Evolutionary conservation across 2,329 filamentous ascomycete genomes (phyloP), one percentile per base, ranked within the genome.

Genomic region (Sclerotinia nivalis): DNA sequence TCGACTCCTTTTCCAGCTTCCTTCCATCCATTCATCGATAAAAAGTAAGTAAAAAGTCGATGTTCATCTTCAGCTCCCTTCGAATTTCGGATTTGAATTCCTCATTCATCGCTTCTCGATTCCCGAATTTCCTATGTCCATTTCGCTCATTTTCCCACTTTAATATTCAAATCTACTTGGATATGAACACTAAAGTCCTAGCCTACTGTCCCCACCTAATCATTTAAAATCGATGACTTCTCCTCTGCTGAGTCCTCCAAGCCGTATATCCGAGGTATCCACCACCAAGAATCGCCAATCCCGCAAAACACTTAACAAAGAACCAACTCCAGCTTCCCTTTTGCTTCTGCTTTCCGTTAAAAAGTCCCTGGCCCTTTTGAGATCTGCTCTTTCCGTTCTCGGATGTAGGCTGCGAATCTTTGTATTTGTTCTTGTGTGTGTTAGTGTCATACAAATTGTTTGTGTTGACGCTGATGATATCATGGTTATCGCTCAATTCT

Each of bases 401-500:
- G 7, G 37, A 22, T 10, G 47, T 55, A 1, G 37, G 40, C 7
- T 40, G 45, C 22, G 56, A 9, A 28, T 69, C 67, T 7, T 69
- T 69, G 12, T 69, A 28, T 52, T 69, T 69, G 15, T 64, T 47
- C 59, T 69, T 69, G 34, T 68, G 80, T 66, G 79, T 78, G 66
- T 84, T 82, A 49, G 86, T 87, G 76, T 87, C 89, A 83, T 98
- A 98, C 72, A 99, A 84, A 81, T 97, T 99, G 84, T 91, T 91
- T 70, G 95, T 90, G 73, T 89, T 85, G 76, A 99, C 87, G 65
- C 89, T 91, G 79, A 98, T 89, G 80, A 99, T 96, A 82, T 99
- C 96, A 85, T 97, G 95, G 85, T 97, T 97, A 83, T 99, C 96
- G 81, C 90, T 93, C 74, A 99, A 88, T 84, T 99, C 95, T 78